phyloP scores from a whole-genome alignment of 148 eudicot species.

The Fagopyrum esculentum region DNA sequence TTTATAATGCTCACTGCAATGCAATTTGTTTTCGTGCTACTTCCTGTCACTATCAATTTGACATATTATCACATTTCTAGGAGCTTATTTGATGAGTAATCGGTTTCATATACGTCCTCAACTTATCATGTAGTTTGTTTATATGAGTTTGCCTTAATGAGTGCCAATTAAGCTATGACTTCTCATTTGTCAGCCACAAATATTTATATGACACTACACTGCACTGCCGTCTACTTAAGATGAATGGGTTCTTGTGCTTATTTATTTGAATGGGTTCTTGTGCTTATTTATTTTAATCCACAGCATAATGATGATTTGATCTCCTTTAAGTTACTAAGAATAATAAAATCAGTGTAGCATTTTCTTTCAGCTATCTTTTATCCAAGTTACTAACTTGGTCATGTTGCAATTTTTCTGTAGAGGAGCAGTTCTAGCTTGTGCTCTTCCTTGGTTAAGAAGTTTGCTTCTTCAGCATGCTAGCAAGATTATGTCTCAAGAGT shows the following conservation, averaged over 20 bases:
- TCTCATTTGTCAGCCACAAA: background rate
- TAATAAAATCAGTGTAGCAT: background rate
- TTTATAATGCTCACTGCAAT: background rate
- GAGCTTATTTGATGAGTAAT: background rate
- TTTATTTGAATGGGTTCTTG: background rate
- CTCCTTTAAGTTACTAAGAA: background rate
- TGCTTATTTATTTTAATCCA: background rate
- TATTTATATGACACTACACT: background rate
- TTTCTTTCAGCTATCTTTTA: background rate
- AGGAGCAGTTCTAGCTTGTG: slow-evolving; percentile 78
- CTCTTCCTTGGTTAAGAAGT: slow-evolving; percentile 89
- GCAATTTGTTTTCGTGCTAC: background rate
- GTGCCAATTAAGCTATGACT: background rate
- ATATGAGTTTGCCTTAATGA: background rate
- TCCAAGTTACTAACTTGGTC: background rate
- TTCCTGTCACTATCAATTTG: background rate
- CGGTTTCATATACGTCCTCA: background rate
- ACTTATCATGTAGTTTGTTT: background rate
- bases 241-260: background rate
- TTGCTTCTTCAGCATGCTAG: slow-evolving; percentile 86
- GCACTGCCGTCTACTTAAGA: background rate
- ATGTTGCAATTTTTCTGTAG: slow-evolving; percentile 24
- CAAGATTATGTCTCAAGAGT: slow-evolving; percentile 75
- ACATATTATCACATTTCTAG: background rate
- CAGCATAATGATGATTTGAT: background rate